Conservation (phyloP, 2,329 filamentous ascomycete species). For the Fusarium sublunatum region DNA sequence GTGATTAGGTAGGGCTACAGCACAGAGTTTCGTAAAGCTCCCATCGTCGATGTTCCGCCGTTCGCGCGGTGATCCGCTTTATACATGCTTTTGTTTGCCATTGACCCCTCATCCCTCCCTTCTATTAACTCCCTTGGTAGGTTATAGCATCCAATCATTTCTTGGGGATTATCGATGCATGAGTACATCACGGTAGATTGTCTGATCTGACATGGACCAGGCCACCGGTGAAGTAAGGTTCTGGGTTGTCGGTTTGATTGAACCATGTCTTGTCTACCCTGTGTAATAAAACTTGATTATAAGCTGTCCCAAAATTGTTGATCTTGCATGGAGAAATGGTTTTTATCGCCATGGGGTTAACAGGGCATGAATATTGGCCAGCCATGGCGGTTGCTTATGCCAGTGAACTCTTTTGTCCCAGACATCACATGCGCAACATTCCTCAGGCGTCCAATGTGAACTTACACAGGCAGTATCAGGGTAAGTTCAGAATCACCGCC, state of each 20-base stretch:
- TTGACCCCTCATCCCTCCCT: slow-evolving; percentile 16
- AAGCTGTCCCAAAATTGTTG: slow-evolving; percentile 10
- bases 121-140: slow-evolving; percentile 18
- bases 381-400: slow-evolving; percentile 1
- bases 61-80: slow-evolving; percentile 20
- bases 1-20: not conserved
- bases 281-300: not conserved
- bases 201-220: slow-evolving; percentile 43
- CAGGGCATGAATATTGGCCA: slow-evolving; percentile 3
- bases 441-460: slow-evolving; percentile 27
- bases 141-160: slow-evolving; percentile 15
- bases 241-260: slow-evolving; percentile 29
- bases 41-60: slow-evolving; percentile 21
- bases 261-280: slow-evolving; percentile 5
- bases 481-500: slow-evolving; percentile 17
- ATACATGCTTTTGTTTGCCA: slow-evolving; percentile 17
- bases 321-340: slow-evolving; percentile 10
- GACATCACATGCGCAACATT: slow-evolving; percentile 38
- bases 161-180: slow-evolving; percentile 24
- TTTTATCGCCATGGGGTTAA: slow-evolving; percentile 5
- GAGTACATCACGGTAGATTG: not conserved
- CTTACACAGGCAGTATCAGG: slow-evolving; percentile 28
- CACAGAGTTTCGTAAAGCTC: slow-evolving; percentile 12
- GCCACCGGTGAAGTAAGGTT: slow-evolving; percentile 35
- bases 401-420: not conserved